Base-by-base conservation (phyloP, 371 early-diverging fungal genomes). In the Circinella minor region DNA sequence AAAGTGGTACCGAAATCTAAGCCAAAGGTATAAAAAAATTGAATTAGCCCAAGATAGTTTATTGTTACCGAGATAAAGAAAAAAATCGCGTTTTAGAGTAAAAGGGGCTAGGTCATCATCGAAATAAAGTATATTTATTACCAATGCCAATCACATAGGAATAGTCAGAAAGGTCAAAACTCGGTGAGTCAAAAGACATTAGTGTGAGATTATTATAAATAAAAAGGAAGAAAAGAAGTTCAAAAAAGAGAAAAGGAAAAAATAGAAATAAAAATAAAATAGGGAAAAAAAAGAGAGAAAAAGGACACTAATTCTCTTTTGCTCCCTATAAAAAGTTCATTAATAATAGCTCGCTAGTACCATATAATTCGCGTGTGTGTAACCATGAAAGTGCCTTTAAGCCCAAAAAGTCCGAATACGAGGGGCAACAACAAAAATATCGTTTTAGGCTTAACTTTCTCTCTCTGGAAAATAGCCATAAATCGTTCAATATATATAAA, bases 1-100 rank as follows among this genome's bases (percentile, higher is more conserved):
- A 81, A 86, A 13, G 88, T 86, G 27, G 86, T 86, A 49, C 86
- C 88, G 77, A 88, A 88, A 81, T 88, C 88, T 79, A 80, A 57
- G 57, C 57, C 57, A 20, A 57, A 57, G 57, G 34, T 17, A 3
- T 34, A 51, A n/a, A 17, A 34, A 34, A 27, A 10, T 57, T 2
- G 43, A 43, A 43, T 43, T 34, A 57, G 57, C 57, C 57, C 57
- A 78, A 70, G 11, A 43, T 43, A 9, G 11, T 43, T 43, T 43
- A 9, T 43, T 11, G 43, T 43, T 43, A 43, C 43, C 3, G 11
- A 43, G 43, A 43, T 11, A 43, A 43, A 43, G 6, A 34, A 20
- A 11, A 37, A 18, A 63, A 8, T 55, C 46, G 61, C 34, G 36
- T 27, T 27, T 27, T 27, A 27, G 27, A 27, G 27, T 27, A 27